Evolutionary conservation across 139 green algal genomes (phyloP).

Genomic region (Tetradesmus obliquus): DNA sequence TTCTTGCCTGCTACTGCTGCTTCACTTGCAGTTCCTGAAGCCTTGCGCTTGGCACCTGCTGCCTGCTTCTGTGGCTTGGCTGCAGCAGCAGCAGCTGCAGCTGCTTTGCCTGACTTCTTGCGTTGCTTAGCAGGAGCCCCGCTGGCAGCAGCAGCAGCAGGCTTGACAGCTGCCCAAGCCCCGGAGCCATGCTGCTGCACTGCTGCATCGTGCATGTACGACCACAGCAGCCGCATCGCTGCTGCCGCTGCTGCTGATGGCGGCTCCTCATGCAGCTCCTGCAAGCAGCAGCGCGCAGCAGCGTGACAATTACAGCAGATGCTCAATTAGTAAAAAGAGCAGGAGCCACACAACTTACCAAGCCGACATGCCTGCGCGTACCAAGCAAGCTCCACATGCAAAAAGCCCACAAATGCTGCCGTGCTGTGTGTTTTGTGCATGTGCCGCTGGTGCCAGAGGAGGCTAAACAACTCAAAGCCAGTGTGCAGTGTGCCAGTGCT

Average conservation of each 20-base stretch:
- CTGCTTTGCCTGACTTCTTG: neutral
- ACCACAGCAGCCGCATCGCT: slow-evolving; percentile 33
- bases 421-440: neutral
- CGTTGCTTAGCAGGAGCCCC: neutral
- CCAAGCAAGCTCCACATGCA: too few relatives aligned
- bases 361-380: too few relatives aligned
- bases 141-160: neutral
- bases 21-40: neutral
- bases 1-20: slow-evolving; percentile 7
- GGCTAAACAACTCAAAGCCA: neutral
- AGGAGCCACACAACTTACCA: too few relatives aligned
- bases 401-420: too few relatives aligned
- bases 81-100: slow-evolving; percentile 24
- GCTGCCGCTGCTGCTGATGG: neutral
- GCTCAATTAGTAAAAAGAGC: too few relatives aligned
- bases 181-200: neutral
- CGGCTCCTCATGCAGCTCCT: neutral
- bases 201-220: neutral
- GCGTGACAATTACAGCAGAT: too few relatives aligned
- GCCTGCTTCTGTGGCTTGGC: slow-evolving; percentile 3
- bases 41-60: neutral
- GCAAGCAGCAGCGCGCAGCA: neutral
- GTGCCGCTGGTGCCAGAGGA: neutral
- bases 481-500: neutral
- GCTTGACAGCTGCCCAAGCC: neutral